A percentile compares a stretch with the other conserved stretches of the same genome.
Conservation (phyloP, 2,329 filamentous ascomycete genomes). For the Aspergillus oerlinghausenensis region DNA sequence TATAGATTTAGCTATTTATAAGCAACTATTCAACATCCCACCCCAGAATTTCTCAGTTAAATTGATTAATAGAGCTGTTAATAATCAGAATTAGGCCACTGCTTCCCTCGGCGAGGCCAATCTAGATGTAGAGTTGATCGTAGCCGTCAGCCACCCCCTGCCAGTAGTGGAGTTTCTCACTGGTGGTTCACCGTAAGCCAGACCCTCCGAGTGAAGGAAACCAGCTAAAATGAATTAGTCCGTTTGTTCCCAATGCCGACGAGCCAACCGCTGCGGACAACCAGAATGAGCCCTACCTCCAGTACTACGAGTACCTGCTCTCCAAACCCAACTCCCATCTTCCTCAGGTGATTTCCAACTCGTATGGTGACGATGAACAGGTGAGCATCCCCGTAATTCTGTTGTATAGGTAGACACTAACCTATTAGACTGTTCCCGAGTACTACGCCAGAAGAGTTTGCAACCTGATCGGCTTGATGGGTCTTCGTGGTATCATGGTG, state of each 20-base stretch:
- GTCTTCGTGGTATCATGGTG: conserved; percentile 63
- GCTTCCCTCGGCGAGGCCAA: conserved; percentile 52
- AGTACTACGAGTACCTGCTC: conserved; percentile 58
- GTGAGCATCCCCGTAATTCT: conserved; percentile 1
- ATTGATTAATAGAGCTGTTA: conserved; percentile 37
- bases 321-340: conserved; percentile 45
- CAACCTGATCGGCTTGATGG: conserved; percentile 60
- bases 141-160: conserved; percentile 53
- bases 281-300: conserved; percentile 65
- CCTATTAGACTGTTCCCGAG: conserved; percentile 52
- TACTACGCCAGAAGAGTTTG: conserved; percentile 61
- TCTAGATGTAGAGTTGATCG: conserved; percentile 55
- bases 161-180: conserved; percentile 54
- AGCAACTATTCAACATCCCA: conserved; percentile 39
- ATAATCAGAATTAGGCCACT: conserved; percentile 35
- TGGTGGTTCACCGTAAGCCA: conserved; percentile 45
- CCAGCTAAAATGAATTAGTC: conserved; percentile 18
- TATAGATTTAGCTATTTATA: conserved; percentile 42
- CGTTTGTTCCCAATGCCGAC: conserved; percentile 48
- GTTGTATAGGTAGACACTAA: not conserved
- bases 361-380: conserved; percentile 62
- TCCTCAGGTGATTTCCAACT: conserved; percentile 60
- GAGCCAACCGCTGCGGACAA: conserved; percentile 34
- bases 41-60: conserved; percentile 29
- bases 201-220: not conserved